A percentile compares a stretch with the other conserved stretches of the same genome.
Evolutionary conservation across 129 eudicot genomes (phyloP).

Genomic region (Helianthus annuus): DNA sequence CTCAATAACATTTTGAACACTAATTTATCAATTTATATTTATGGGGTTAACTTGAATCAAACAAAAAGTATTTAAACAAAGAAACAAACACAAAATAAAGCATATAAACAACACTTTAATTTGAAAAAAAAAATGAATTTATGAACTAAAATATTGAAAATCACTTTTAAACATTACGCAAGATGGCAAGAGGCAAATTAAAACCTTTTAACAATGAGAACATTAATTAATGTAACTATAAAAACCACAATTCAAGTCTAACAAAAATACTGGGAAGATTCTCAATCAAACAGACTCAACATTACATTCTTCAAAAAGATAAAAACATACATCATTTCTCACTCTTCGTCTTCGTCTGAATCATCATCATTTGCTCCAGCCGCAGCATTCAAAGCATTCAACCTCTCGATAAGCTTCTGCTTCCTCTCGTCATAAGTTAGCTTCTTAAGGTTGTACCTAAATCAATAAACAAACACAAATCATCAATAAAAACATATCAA

Average conservation of each 20-base stretch:
- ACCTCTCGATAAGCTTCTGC: conserved; percentile 58
- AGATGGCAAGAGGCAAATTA: not conserved
- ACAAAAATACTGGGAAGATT: conserved; percentile 3
- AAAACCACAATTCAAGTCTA: conserved; percentile 3
- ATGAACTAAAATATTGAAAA: too few relatives aligned
- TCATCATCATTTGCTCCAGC: conserved; percentile 50
- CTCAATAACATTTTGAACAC: too few relatives aligned
- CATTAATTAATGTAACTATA: not conserved
- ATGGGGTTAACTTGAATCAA: too few relatives aligned
- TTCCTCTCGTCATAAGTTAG: conserved; percentile 76
- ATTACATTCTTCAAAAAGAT: not conserved
- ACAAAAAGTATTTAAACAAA: too few relatives aligned
- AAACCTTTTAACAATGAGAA: not conserved
- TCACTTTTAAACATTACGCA: too few relatives aligned
- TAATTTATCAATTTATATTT: too few relatives aligned
- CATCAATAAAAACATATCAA: too few relatives aligned
- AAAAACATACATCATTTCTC: not conserved
- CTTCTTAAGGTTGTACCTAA: conserved; percentile 71
- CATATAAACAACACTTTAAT: too few relatives aligned
- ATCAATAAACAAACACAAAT: not conserved
- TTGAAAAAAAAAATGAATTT: too few relatives aligned
- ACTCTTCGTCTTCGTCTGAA: conserved; percentile 35
- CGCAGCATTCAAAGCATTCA: conserved; percentile 66
- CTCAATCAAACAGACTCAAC: not conserved
- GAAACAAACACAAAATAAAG: too few relatives aligned